These are phyloP conservation scores for Venturia carpophila DNA, from an alignment of 2,329 filamentous ascomycete genomes.

Conservation along the genomic window DNA sequence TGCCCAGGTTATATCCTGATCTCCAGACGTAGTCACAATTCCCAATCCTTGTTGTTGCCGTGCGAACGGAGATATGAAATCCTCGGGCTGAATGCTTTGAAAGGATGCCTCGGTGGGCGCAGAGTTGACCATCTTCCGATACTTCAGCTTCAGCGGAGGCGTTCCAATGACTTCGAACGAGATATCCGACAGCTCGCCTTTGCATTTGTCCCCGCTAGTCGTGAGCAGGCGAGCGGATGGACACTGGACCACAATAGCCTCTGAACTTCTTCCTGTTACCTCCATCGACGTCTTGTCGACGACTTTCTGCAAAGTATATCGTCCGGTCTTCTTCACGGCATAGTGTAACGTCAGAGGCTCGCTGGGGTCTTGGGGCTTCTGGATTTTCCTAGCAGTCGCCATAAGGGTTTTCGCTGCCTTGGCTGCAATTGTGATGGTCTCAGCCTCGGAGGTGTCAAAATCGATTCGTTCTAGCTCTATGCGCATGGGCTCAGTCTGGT, in stretches of 20 bases:
- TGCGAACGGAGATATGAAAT: constrained; percentile 69
- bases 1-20: constrained; percentile 73
- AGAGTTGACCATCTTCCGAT: constrained; percentile 79
- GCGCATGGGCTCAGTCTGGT: constrained; percentile 79
- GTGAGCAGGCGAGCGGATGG: constrained; percentile 68
- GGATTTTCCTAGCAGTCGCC: constrained; percentile 49
- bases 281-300: constrained; percentile 91
- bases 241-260: constrained; percentile 79
- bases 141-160: constrained; percentile 84
- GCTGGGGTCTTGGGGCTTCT: constrained; percentile 37
- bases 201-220: constrained; percentile 62
- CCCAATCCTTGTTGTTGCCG: constrained; percentile 50
- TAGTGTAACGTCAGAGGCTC: constrained; percentile 63
- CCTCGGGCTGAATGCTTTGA: constrained; percentile 87
- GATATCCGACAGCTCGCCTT: constrained; percentile 80
- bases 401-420: constrained; percentile 69
- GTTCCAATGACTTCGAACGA: constrained; percentile 78
- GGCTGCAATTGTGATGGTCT: constrained; percentile 66
- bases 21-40: constrained; percentile 29
- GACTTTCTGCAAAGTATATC: constrained; percentile 78
- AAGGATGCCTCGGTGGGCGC: constrained; percentile 80
- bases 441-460: constrained; percentile 69
- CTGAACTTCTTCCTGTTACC: constrained; percentile 66
- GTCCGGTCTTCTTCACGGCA: constrained; percentile 73
- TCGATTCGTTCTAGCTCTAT: constrained; percentile 87